phyloP scores from a whole-genome alignment of 2,329 filamentous ascomycete genomes.

The Monilinia polystroma region DNA sequence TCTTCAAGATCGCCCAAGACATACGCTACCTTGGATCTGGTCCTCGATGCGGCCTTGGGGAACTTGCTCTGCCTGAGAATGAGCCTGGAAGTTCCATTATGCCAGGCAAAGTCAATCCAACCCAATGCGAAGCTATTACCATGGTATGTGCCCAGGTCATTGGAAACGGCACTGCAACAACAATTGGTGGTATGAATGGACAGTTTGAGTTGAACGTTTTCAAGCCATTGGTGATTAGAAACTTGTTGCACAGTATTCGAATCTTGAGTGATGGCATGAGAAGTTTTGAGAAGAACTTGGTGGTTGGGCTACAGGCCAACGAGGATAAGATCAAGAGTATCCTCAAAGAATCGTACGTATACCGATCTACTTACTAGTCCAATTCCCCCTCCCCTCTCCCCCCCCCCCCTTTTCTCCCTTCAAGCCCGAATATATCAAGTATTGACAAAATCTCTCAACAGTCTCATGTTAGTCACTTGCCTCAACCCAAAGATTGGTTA shows the following conservation, averaged over 20 bases:
- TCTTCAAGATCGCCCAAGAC: conserved; percentile 98
- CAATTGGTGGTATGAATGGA: conserved; percentile 93
- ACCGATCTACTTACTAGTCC: not conserved
- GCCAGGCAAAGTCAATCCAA: conserved; percentile 99
- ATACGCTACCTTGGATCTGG: conserved; percentile 96
- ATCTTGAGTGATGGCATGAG: conserved; percentile 90
- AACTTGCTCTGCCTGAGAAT: conserved; percentile 93
- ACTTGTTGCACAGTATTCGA: conserved; percentile 87
- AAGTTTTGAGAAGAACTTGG: conserved; percentile 92
- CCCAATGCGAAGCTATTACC: conserved; percentile 94
- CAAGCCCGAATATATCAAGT: not conserved
- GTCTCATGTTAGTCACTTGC: conserved; percentile 97
- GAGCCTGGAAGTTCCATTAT: conserved; percentile 98
- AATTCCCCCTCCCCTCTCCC: too few species aligned
- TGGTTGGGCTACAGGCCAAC: conserved; percentile 85
- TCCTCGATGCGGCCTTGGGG: conserved; percentile 90
- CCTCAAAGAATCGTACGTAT: conserved; percentile 84
- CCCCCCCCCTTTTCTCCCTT: not conserved
- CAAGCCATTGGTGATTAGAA: conserved; percentile 95
- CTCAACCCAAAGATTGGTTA: conserved; percentile 97
- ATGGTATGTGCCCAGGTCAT: conserved; percentile 98
- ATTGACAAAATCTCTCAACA: conserved; percentile 42
- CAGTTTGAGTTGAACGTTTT: conserved; percentile 99
- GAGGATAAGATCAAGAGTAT: conserved; percentile 87
- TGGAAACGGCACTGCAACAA: conserved; percentile 92